Evolutionary conservation across 805 yeast species (phyloP), one percentile per base, ranked within the genome.

Genomic region (Schwanniomyces pseudopolymorphus): DNA sequence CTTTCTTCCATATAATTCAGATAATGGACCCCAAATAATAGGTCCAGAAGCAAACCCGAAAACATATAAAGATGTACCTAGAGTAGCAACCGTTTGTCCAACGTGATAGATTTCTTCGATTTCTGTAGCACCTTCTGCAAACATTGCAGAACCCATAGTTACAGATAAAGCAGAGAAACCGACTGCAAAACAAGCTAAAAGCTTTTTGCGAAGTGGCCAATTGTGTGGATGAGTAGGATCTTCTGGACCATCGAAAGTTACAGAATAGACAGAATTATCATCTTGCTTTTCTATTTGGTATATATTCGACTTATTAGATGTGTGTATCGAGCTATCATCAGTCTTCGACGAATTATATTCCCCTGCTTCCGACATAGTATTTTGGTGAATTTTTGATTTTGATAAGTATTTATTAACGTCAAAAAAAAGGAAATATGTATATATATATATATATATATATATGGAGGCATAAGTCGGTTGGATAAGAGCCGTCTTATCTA

Each of bases 31-130:
- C 89, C 94, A 91, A 31, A 89, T 58, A 42, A 91, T 73, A 3
- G 98, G 98, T 16, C 97, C 97, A 0, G 89, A 78, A 1, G 97
- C 97, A 67, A 90, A 92, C 9, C 97, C 98, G 36, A 89, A 65
- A n/a, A 91, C 97, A 57, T 81, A 91, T 21, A 90, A 48, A 0
- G 97, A 83, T 8, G 89, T 77, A 46, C 89, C 87, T 40, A 92
- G 74, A 19, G 87, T 78, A 11, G 86, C 85, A n/a, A 83, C 91
- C 9, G 82, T 86, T 5, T 58, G 51, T 36, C 87, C 84, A 40
- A 91, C 81, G 48, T 79, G 64, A 39, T 65, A 91, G 33, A 75
- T 66, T 41, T 53, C 68, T 52, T 77, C 63, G 26, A 89, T 57
- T 17, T 64, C 76, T 0, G 64, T 57, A 9, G 80, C 71, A 3